Conservation (phyloP, 768 basidiomycete genomes). For the Mrakia gelida region DNA sequence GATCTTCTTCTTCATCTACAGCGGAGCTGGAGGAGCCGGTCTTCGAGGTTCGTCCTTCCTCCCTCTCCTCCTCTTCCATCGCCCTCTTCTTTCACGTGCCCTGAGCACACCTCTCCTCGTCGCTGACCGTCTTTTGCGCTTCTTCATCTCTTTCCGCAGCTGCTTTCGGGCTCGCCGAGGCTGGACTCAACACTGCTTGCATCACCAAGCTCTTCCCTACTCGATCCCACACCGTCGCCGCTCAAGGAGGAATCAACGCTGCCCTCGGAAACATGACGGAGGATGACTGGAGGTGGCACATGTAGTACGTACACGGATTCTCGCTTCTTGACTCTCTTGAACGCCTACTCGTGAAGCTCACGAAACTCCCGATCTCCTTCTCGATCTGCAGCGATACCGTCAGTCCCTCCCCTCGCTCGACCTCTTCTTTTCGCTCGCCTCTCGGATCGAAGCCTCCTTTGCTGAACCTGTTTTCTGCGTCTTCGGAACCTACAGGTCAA, state of each 20-base stretch:
- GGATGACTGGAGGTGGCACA: constrained; percentile 99
- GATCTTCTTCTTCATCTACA: constrained; percentile 40
- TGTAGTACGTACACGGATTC: constrained; percentile 51
- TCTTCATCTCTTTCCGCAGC: background rate
- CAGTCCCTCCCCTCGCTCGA: constrained; percentile 41
- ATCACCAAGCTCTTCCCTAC: constrained; percentile 99
- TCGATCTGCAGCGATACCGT: constrained; percentile 62
- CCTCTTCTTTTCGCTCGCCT: constrained; percentile 7
- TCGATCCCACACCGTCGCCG: constrained; percentile 96
- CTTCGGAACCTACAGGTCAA: constrained; percentile 58
- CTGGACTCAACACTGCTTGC: constrained; percentile 97
- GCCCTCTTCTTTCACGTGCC: background rate
- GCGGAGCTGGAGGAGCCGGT: constrained; percentile 97
- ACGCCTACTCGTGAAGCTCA: background rate
- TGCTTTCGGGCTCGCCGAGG: constrained; percentile 59
- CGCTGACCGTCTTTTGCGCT: background rate
- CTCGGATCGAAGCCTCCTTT: too few relatives aligned
- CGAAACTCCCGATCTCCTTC: background rate
- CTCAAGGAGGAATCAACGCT: constrained; percentile 94
- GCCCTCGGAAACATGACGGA: constrained; percentile 99
- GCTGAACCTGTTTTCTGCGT: background rate
- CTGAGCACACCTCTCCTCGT: background rate
- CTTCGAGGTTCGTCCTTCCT: constrained; percentile 83
- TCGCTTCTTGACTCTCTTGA: background rate
- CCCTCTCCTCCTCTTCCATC: background rate